These are phyloP conservation scores for Hansenula sp. DNA, from an alignment of 1,139 yeast genomes.

Conservation along the genomic window DNA sequence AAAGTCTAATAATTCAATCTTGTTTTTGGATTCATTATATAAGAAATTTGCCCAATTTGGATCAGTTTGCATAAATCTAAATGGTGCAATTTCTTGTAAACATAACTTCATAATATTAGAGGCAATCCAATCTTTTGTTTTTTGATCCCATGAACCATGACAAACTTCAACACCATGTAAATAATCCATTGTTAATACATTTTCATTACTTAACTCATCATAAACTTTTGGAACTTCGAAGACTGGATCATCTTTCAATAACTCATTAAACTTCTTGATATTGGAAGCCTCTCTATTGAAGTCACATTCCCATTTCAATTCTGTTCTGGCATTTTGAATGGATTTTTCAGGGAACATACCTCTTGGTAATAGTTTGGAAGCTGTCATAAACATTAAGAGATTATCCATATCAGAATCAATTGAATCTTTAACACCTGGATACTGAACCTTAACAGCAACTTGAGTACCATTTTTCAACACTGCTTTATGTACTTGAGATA, in stretches of 20 bases:
- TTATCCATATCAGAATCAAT: slow-evolving; percentile 94
- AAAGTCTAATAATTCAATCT: slow-evolving; percentile 85
- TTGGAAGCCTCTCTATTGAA: slow-evolving; percentile 86
- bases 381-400: slow-evolving; percentile 73
- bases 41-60: slow-evolving; percentile 99
- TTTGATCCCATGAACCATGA: slow-evolving; percentile 74
- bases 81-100: slow-evolving; percentile 76
- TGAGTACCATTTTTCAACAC: slow-evolving; percentile 54
- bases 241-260: slow-evolving; percentile 59
- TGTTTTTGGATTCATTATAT: slow-evolving; percentile 60
- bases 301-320: slow-evolving; percentile 97
- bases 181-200: slow-evolving; percentile 85
- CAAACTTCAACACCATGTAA: slow-evolving; percentile 83
- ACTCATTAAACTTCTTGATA: slow-evolving; percentile 61
- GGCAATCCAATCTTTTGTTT: slow-evolving; percentile 76
- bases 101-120: slow-evolving; percentile 85
- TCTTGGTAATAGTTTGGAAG: slow-evolving; percentile 82
- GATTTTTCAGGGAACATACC: slow-evolving; percentile 92
- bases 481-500: slow-evolving; percentile 94
- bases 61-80: slow-evolving; percentile 95
- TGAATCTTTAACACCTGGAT: slow-evolving; percentile 95
- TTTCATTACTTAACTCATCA: slow-evolving; percentile 74
- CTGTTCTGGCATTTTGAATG: slow-evolving; percentile 88
- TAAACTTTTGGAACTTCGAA: slow-evolving; percentile 82
- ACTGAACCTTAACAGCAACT: slow-evolving; percentile 95